Percentiles rank a stretch among this genome's conserved stretches.
Evolutionary conservation across 106 monocot species (phyloP).

Genomic region (Dendrobium nobile): DNA sequence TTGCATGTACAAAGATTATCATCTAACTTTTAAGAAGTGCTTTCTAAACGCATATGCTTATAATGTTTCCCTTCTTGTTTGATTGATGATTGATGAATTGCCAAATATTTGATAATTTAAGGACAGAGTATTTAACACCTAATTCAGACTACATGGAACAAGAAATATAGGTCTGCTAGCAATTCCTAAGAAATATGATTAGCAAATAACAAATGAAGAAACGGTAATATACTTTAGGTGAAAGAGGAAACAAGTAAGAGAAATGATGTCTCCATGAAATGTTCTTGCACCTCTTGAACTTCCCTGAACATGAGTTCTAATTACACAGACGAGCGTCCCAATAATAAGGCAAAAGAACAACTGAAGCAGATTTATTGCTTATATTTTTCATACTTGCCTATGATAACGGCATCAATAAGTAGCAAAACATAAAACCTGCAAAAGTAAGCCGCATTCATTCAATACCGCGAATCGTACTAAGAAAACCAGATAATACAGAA

Average conservation of each 20-base stretch:
- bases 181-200: background rate
- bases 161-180: background rate
- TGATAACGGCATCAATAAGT: background rate
- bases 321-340: background rate
- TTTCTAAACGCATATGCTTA: background rate
- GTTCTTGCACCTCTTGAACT: too few relatives aligned
- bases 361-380: background rate
- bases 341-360: background rate
- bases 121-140: background rate
- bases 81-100: background rate
- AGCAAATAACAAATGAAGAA: background rate
- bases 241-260: background rate
- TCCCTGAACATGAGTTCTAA: background rate
- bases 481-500: background rate
- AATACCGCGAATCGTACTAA: background rate
- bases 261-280: background rate
- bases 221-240: background rate
- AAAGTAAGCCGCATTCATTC: background rate
- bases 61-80: background rate
- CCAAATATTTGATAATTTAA: background rate
- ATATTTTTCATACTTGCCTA: background rate
- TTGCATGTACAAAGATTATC: too few relatives aligned
- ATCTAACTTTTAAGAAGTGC: background rate
- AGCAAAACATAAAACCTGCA: background rate
- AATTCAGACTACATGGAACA: background rate